Evolutionary conservation across 1,139 yeast species (phyloP).

Genomic region (Yamadazyma mexicana): DNA sequence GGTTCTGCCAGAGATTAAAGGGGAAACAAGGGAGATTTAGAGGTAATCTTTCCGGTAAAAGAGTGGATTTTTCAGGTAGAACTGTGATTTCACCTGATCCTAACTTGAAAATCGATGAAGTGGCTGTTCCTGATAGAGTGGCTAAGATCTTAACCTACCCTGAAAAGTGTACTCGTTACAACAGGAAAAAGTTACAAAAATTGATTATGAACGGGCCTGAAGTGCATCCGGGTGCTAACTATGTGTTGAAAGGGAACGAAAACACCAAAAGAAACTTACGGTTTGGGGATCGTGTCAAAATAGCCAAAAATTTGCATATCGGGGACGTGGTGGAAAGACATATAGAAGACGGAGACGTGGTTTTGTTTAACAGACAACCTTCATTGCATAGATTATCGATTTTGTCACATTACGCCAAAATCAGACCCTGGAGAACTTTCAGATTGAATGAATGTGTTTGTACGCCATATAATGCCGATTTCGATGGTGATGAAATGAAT

Average conservation of each 20-base stretch:
- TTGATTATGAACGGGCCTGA: slow-evolving; percentile 84
- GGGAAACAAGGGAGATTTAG: slow-evolving; percentile 99
- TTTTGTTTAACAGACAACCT: slow-evolving; percentile 95
- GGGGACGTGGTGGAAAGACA: slow-evolving; percentile 99
- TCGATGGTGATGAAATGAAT: slow-evolving; percentile 99
- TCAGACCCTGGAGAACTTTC: slow-evolving; percentile 98
- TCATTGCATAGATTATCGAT: slow-evolving; percentile 94
- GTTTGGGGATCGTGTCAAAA: slow-evolving; percentile 79
- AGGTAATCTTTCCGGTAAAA: slow-evolving; percentile 96
- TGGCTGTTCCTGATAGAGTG: slow-evolving; percentile 96
- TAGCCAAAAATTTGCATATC: slow-evolving; percentile 72
- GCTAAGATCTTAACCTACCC: slow-evolving; percentile 96
- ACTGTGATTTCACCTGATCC: slow-evolving; percentile 99
- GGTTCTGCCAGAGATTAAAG: slow-evolving; percentile 93
- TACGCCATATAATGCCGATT: slow-evolving; percentile 98
- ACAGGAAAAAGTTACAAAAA: slow-evolving; percentile 70
- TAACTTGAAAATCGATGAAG: slow-evolving; percentile 89
- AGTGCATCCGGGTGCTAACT: slow-evolving; percentile 95
- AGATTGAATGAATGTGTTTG: slow-evolving; percentile 98
- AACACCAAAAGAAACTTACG: slow-evolving; percentile 83
- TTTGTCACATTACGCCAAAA: slow-evolving; percentile 91
- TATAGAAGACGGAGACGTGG: slow-evolving; percentile 95
- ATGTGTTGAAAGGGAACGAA: slow-evolving; percentile 79
- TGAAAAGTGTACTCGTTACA: slow-evolving; percentile 89
- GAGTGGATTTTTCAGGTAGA: slow-evolving; percentile 98